These are phyloP conservation scores for Candida suzukii DNA, from an alignment of 805 yeast species.

Conservation along the genomic window DNA sequence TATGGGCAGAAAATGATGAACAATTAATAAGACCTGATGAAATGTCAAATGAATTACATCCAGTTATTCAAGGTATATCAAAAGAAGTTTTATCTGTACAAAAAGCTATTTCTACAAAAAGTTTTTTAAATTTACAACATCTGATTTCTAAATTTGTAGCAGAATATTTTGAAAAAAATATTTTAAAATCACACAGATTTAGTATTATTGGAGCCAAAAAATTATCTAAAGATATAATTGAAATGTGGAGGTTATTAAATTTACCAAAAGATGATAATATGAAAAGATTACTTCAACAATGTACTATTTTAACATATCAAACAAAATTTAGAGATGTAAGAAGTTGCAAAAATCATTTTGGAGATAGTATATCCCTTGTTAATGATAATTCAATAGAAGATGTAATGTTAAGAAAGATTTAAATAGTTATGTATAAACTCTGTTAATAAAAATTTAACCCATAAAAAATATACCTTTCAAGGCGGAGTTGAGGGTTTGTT, in stretches of 20 bases:
- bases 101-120: constrained; percentile 23
- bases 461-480: too few species aligned
- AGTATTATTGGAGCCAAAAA: constrained; percentile 26
- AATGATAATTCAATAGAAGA: neutral
- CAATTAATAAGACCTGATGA: constrained; percentile 3
- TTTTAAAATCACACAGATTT: constrained; percentile 32
- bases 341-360: neutral
- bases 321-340: neutral
- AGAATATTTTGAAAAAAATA: constrained; percentile 28
- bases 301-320: neutral
- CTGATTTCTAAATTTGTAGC: constrained; percentile 23
- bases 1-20: constrained; percentile 18
- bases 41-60: constrained; percentile 17
- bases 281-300: neutral
- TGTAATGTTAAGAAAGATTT: neutral
- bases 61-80: constrained; percentile 17
- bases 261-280: constrained; percentile 13
- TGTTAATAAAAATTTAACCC: too few species aligned
- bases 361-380: neutral
- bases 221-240: constrained; percentile 24
- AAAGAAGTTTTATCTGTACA: constrained; percentile 23
- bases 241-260: constrained; percentile 20
- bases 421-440: too few species aligned
- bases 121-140: constrained; percentile 19
- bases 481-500: too few species aligned